phyloP scores from a whole-genome alignment of 345 rosid genomes.

The Luvunga scandens region DNA sequence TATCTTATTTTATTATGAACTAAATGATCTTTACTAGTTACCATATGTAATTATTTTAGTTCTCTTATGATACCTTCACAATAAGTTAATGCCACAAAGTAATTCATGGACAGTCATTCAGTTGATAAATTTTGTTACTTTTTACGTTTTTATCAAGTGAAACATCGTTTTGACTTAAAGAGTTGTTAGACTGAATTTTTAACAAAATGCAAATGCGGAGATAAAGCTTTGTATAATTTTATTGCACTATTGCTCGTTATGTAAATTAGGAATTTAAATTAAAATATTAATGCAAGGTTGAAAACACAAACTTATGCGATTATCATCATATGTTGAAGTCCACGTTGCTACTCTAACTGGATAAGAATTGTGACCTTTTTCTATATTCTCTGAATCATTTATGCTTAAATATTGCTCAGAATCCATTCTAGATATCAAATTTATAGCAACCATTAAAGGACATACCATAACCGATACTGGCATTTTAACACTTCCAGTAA shows the following conservation, averaged over 20 bases:
- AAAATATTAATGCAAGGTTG: not conserved
- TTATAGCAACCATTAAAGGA: not conserved
- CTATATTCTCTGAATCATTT: not conserved
- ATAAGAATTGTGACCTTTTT: not conserved
- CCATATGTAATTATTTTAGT: not conserved
- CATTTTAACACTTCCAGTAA: not conserved
- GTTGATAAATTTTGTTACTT: too few species aligned
- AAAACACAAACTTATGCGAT: not conserved
- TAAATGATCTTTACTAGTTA: not conserved
- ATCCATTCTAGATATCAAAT: not conserved
- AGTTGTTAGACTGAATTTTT: too few species aligned
- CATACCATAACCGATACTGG: not conserved
- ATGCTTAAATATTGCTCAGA: not conserved
- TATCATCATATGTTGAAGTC: not conserved
- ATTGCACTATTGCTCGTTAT: too few species aligned
- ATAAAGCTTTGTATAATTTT: too few species aligned
- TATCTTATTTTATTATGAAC: not conserved
- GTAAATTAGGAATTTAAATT: not conserved
- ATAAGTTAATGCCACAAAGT: not conserved
- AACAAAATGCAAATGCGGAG: too few species aligned
- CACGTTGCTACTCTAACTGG: not conserved
- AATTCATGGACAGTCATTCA: not conserved
- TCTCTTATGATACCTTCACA: not conserved
- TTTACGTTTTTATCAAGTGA: too few species aligned
- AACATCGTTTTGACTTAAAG: too few species aligned